Evolutionary conservation across 805 yeast genomes (phyloP).

Genomic region (Cyberlindnera petersonii): DNA sequence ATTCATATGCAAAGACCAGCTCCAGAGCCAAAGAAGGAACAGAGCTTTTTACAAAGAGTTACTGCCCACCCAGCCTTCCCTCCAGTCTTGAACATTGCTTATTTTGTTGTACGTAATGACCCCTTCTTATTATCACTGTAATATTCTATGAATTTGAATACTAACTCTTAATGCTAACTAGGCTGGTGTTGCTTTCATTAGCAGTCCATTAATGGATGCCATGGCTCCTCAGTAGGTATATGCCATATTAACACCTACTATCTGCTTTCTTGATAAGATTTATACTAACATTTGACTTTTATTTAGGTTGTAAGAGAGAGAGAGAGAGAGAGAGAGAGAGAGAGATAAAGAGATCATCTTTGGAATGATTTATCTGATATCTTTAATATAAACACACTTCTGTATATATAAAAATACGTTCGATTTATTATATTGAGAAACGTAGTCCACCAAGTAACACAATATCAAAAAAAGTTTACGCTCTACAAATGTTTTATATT

Average conservation of each 20-base stretch:
- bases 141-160: background rate
- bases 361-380: no score
- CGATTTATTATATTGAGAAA: no score
- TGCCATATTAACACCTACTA: no score
- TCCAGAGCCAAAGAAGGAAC: conserved; percentile 26
- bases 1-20: conserved; percentile 22
- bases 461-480: no score
- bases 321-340: no score
- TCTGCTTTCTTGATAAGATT: background rate
- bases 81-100: conserved; percentile 54
- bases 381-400: no score
- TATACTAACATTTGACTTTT: background rate
- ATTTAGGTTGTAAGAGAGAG: conserved; percentile 8
- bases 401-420: no score
- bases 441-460: no score
- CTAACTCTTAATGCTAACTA: conserved; percentile 15
- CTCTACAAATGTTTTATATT: no score
- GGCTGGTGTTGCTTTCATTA: conserved; percentile 73
- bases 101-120: conserved; percentile 45
- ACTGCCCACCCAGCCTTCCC: conserved; percentile 64
- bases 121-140: background rate
- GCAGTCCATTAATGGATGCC: conserved; percentile 77
- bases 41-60: conserved; percentile 43
- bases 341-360: no score
- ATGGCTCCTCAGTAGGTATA: conserved; percentile 61